Conservation (phyloP, 768 basidiomycete genomes). For the Xerocomellus dryophilus region DNA sequence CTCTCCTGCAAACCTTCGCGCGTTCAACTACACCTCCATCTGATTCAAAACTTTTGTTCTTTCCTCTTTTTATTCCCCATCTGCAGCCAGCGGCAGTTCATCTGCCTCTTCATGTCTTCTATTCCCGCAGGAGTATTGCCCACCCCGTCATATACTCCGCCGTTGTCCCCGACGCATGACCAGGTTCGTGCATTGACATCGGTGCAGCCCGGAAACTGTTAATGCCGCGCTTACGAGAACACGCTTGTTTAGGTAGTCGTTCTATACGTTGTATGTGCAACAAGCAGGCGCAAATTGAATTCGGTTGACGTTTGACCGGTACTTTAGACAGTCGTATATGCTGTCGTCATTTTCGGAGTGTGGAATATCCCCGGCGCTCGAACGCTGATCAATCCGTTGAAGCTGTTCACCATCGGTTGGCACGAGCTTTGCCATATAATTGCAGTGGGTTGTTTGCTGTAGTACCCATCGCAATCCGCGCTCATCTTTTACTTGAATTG, state of each 20-base stretch:
- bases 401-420: constrained; percentile 85
- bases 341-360: constrained; percentile 81
- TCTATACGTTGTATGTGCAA: constrained; percentile 64
- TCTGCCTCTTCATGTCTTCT: constrained; percentile 33
- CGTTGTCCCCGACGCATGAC: constrained; percentile 64
- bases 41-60: constrained; percentile 10
- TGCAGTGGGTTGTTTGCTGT: constrained; percentile 47
- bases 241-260: constrained; percentile 55
- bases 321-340: constrained; percentile 73
- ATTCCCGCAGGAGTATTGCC: constrained; percentile 34
- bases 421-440: constrained; percentile 85
- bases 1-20: constrained; percentile 20
- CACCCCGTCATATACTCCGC: constrained; percentile 36
- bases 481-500: constrained; percentile 7
- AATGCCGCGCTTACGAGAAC: constrained; percentile 22
- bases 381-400: constrained; percentile 77
- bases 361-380: constrained; percentile 85
- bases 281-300: constrained; percentile 12
- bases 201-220: constrained; percentile 15
- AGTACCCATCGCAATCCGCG: constrained; percentile 1
- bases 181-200: constrained; percentile 48
- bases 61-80: constrained; percentile 1
- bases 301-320: constrained; percentile 6
- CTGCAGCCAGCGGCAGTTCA: constrained; percentile 25
- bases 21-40: constrained; percentile 15